A percentile compares a stretch with the other conserved stretches of the same genome.
Conservation (phyloP, 768 basidiomycete species). For the Pleurotus giganteus region DNA sequence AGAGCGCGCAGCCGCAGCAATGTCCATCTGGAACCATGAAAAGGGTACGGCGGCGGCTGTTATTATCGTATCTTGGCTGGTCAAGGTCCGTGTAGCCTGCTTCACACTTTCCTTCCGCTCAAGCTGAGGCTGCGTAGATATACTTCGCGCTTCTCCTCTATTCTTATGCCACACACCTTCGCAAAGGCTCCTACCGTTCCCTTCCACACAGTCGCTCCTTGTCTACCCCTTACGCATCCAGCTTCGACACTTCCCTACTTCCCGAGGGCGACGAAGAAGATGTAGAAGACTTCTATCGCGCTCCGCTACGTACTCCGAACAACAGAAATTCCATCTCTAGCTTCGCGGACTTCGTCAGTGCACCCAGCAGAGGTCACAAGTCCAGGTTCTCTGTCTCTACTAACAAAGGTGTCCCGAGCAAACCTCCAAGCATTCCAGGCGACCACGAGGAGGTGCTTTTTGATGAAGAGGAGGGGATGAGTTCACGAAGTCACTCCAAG, state of each 20-base stretch:
- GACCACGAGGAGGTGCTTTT: conserved; percentile 57
- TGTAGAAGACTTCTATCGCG: conserved; percentile 65
- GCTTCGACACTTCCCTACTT: conserved; percentile 37
- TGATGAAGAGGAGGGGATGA: conserved; percentile 54
- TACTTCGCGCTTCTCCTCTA: conserved; percentile 91
- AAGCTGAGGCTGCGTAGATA: conserved; percentile 47
- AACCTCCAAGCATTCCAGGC: conserved; percentile 21
- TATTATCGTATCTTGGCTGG: conserved; percentile 80
- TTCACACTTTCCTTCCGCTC: neutral
- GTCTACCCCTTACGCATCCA: conserved; percentile 24
- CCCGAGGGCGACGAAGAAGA: conserved; percentile 69
- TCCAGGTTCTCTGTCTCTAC: neutral
- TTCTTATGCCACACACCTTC: conserved; percentile 90
- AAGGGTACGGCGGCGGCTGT: conserved; percentile 77
- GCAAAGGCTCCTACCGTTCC: conserved; percentile 84
- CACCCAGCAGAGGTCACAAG: conserved; percentile 37
- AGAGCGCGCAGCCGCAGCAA: conserved; percentile 70
- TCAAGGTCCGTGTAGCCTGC: conserved; percentile 60
- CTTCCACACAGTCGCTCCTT: conserved; percentile 60
- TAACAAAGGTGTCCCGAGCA: neutral
- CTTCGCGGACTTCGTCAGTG: conserved; percentile 64
- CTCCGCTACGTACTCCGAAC: conserved; percentile 51
- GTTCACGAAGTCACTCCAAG: conserved; percentile 40
- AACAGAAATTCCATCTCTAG: conserved; percentile 43
- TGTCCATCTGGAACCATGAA: conserved; percentile 86